A percentile compares a stretch with the other conserved stretches of the same genome.
Conservation (phyloP, 1,284 basidiomycete genomes). For the Heterobasidion parviporum region DNA sequence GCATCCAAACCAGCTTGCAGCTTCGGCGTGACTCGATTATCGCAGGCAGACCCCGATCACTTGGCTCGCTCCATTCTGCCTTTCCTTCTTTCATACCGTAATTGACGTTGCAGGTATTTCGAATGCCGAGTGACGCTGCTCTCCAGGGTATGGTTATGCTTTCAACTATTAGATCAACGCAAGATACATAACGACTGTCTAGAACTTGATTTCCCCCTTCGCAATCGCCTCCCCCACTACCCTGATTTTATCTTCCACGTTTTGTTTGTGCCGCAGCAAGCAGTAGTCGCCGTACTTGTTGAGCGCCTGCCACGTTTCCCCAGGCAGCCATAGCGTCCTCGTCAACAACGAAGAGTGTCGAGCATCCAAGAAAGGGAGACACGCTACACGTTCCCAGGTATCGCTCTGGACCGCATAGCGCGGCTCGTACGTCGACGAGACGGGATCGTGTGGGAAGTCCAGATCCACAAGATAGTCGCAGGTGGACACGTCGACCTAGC, state of each 20-base stretch:
- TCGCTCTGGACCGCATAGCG: constrained; percentile 57
- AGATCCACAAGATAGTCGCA: constrained; percentile 89
- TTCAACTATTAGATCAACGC: background rate
- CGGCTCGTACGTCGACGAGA: constrained; percentile 57
- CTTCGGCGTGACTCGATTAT: constrained; percentile 9
- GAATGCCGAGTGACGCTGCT: no score
- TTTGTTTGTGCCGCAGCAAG: constrained; percentile 46
- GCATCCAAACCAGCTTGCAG: constrained; percentile 1
- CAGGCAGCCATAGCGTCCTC: constrained; percentile 73
- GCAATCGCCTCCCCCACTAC: constrained; percentile 11
- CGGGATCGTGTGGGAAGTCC: constrained; percentile 66
- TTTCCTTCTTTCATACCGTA: background rate
- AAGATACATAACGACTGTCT: background rate
- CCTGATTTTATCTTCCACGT: constrained; percentile 32
- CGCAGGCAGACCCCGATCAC: background rate
- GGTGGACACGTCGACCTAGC: constrained; percentile 57
- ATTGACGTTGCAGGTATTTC: no score
- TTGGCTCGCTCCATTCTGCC: background rate
- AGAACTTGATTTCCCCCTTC: background rate
- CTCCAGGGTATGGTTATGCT: no score
- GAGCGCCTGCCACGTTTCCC: constrained; percentile 48
- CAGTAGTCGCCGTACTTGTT: constrained; percentile 72
- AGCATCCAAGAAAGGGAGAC: constrained; percentile 77
- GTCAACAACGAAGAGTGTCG: constrained; percentile 64
- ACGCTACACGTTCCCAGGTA: constrained; percentile 72